These are phyloP conservation scores for Candida tunisiensis DNA, from an alignment of 1,139 yeast genomes.

Conservation along the genomic window DNA sequence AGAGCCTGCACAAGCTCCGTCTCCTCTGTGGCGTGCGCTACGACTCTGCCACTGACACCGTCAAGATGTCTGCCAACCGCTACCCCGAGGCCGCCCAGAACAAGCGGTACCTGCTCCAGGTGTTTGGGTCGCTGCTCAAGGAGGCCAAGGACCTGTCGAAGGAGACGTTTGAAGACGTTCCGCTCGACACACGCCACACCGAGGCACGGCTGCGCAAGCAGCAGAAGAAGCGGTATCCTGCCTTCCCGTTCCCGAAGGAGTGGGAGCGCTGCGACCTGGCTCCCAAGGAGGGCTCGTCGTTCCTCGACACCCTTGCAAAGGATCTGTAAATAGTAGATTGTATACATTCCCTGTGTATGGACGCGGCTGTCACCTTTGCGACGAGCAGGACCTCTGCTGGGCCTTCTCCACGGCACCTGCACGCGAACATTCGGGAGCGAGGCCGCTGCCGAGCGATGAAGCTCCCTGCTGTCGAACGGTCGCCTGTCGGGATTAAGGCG, in stretches of 20 bases:
- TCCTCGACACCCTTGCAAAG: no score
- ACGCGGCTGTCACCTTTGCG: not conserved
- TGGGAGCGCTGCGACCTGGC: conserved; percentile 56
- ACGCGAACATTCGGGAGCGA: no score
- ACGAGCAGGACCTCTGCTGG: not conserved
- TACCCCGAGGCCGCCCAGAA: conserved; percentile 75
- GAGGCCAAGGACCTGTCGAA: conserved; percentile 50
- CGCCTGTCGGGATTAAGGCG: no score
- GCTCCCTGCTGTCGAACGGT: no score
- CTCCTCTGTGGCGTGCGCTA: conserved; percentile 68
- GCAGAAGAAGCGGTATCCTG: conserved; percentile 15
- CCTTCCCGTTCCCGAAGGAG: conserved; percentile 46
- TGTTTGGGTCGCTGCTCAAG: conserved; percentile 38
- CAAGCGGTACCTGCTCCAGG: conserved; percentile 53
- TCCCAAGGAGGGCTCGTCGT: conserved; percentile 5
- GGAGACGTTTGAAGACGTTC: conserved; percentile 61
- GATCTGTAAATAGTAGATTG: no score
- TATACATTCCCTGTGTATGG: no score
- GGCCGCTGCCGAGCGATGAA: no score
- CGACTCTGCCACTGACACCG: conserved; percentile 37
- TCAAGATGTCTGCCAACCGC: conserved; percentile 46
- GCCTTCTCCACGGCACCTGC: not conserved
- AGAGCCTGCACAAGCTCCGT: conserved; percentile 56
- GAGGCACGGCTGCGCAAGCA: conserved; percentile 27
- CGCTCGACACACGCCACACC: conserved; percentile 63